A percentile compares a stretch with the other conserved stretches of the same genome.
Conservation (phyloP, 495 filamentous ascomycete species). For the Cryomyces minteri region DNA sequence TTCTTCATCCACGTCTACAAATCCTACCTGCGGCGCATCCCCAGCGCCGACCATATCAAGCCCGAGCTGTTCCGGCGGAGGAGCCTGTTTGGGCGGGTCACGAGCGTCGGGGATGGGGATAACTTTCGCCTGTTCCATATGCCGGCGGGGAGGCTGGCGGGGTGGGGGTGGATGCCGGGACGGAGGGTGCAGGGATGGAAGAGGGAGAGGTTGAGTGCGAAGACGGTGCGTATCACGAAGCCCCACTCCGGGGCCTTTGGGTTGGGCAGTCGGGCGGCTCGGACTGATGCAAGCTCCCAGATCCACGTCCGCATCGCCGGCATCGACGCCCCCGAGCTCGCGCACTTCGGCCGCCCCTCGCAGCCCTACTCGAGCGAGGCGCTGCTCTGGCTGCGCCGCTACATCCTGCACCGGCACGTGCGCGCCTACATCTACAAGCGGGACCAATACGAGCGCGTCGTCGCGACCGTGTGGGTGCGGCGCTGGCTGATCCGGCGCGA, state of each 20-base stretch:
- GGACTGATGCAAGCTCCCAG: slow-evolving; percentile 7
- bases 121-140: slow-evolving; percentile 89
- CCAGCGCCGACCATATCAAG: slow-evolving; percentile 49
- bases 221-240: slow-evolving; percentile 40
- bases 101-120: slow-evolving; percentile 90
- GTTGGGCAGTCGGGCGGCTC: background rate
- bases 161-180: slow-evolving; percentile 80
- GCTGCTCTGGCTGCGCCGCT: slow-evolving; percentile 51
- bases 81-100: slow-evolving; percentile 67
- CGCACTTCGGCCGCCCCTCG: slow-evolving; percentile 76
- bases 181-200: slow-evolving; percentile 45
- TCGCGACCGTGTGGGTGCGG: slow-evolving; percentile 68
- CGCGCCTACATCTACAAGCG: slow-evolving; percentile 61
- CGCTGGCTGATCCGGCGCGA: slow-evolving; percentile 41
- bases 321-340: slow-evolving; percentile 78
- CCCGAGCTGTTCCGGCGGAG: slow-evolving; percentile 48
- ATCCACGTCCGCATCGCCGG: slow-evolving; percentile 81
- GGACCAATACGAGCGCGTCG: slow-evolving; percentile 85
- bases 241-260: background rate
- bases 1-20: slow-evolving; percentile 42
- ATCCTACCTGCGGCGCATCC: slow-evolving; percentile 65
- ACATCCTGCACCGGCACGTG: slow-evolving; percentile 55
- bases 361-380: slow-evolving; percentile 76
- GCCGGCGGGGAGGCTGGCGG: slow-evolving; percentile 65
- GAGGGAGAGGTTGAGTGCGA: slow-evolving; percentile 47